phyloP scores from a whole-genome alignment of 2,329 filamentous ascomycete genomes.

The Phaeophleospora eucalypticola region DNA sequence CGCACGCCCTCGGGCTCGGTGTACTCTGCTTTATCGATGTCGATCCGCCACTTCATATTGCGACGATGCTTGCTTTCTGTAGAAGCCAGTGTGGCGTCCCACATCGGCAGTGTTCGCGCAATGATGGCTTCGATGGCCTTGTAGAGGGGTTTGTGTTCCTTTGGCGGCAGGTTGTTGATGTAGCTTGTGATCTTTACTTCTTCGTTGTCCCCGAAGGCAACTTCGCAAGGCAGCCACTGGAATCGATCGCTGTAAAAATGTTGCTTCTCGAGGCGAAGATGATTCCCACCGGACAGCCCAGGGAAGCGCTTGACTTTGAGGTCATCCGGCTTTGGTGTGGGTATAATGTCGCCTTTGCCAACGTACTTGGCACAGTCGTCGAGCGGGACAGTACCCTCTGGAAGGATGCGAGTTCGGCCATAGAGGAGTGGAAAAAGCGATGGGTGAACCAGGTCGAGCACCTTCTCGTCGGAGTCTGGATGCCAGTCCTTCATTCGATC shows the following conservation, averaged over 20 bases:
- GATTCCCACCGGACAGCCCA: conserved; percentile 1
- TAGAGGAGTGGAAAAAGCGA: conserved; percentile 60
- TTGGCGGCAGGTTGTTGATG: conserved; percentile 32
- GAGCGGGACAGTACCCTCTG: conserved; percentile 29
- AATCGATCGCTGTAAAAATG: conserved; percentile 22
- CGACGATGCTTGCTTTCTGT: neutral
- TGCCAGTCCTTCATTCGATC: conserved; percentile 51
- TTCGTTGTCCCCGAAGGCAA: conserved; percentile 13
- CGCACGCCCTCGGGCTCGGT: conserved; percentile 8
- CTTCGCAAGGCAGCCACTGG: conserved; percentile 31
- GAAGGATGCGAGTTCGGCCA: conserved; percentile 44
- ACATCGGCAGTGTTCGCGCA: conserved; percentile 25
- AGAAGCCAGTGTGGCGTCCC: conserved; percentile 21
- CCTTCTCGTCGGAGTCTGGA: conserved; percentile 52
- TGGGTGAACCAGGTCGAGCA: conserved; percentile 61
- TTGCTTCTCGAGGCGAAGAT: neutral
- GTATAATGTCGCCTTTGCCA: conserved; percentile 30
- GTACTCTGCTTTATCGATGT: conserved; percentile 6
- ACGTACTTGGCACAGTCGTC: conserved; percentile 29
- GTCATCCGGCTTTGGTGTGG: conserved; percentile 11
- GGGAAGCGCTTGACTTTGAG: conserved; percentile 5
- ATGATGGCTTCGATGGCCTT: conserved; percentile 25
- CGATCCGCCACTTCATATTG: neutral
- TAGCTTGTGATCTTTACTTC: conserved; percentile 26
- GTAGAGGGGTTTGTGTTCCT: conserved; percentile 22